Percentiles rank a stretch among this genome's conserved stretches.
phyloP scores from a whole-genome alignment of 2,329 filamentous ascomycete genomes.

The Epicoccum sorghinum region DNA sequence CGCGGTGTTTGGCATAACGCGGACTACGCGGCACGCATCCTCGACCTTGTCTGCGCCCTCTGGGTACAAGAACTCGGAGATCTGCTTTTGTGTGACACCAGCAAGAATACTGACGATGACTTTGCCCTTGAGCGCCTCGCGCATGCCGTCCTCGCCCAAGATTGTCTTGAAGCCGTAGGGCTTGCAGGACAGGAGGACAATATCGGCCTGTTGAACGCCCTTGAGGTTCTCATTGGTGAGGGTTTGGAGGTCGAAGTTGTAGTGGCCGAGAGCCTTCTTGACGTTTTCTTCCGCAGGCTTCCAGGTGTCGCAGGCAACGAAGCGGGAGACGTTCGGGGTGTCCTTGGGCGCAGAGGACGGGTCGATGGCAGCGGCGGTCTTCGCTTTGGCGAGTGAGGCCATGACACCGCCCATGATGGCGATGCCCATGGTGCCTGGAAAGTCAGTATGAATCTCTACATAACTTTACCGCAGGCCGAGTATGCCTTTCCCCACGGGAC shows the following conservation, averaged over 20 bases:
- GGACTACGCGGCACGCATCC: constrained; percentile 68
- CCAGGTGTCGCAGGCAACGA: constrained; percentile 81
- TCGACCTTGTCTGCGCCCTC: constrained; percentile 53
- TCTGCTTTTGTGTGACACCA: constrained; percentile 73
- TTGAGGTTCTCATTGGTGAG: constrained; percentile 74
- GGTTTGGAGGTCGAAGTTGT: constrained; percentile 68
- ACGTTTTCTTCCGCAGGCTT: constrained; percentile 73
- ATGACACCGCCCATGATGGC: constrained; percentile 84
- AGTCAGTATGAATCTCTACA: not conserved
- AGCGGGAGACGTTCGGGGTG: constrained; percentile 64
- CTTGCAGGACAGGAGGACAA: constrained; percentile 81
- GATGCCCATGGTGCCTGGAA: constrained; percentile 78
- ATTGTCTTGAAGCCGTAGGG: constrained; percentile 75
- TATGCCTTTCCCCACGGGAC: too few relatives aligned
- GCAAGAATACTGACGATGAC: constrained; percentile 82
- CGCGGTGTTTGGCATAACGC: constrained; percentile 86
- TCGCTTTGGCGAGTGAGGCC: constrained; percentile 64
- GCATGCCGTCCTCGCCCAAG: constrained; percentile 70
- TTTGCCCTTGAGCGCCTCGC: constrained; percentile 76
- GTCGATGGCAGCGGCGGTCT: constrained; percentile 45
- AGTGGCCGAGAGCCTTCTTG: constrained; percentile 67
- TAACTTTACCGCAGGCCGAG: too few relatives aligned
- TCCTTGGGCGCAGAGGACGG: constrained; percentile 48
- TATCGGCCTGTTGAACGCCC: constrained; percentile 70
- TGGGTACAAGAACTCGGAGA: constrained; percentile 67